Conservation (phyloP, 2,329 filamentous ascomycete species). For the Hysterium pulicare region DNA sequence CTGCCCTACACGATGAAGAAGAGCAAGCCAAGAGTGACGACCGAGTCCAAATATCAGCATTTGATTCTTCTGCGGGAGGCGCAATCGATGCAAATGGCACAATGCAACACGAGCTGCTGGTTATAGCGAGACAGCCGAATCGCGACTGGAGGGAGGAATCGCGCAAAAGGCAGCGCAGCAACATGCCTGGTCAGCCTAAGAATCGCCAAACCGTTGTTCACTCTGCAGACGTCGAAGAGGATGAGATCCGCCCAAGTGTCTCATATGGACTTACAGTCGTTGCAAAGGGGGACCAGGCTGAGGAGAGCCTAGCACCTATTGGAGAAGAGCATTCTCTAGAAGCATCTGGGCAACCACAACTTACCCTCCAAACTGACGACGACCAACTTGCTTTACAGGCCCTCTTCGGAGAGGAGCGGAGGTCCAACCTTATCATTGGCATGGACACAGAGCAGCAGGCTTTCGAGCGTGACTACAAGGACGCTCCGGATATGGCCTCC, state of each 20-base stretch:
- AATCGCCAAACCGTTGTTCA: slow-evolving; percentile 33
- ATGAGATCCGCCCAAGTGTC: slow-evolving; percentile 40
- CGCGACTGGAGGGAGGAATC: slow-evolving; percentile 60
- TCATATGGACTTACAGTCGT: slow-evolving; percentile 55
- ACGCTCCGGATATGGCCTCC: slow-evolving; percentile 71
- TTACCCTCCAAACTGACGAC: slow-evolving; percentile 33
- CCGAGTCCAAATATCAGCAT: slow-evolving; percentile 51
- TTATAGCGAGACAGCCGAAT: slow-evolving; percentile 60
- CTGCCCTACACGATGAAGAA: slow-evolving; percentile 48
- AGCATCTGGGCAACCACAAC: slow-evolving; percentile 22
- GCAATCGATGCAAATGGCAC: slow-evolving; percentile 40
- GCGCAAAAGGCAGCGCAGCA: slow-evolving; percentile 51
- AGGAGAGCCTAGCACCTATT: slow-evolving; percentile 18
- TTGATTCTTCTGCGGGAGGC: slow-evolving; percentile 51
- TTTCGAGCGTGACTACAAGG: slow-evolving; percentile 66
- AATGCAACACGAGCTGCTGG: slow-evolving; percentile 44
- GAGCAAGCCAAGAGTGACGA: slow-evolving; percentile 58
- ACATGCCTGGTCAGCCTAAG: slow-evolving; percentile 54
- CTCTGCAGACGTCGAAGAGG: slow-evolving; percentile 31
- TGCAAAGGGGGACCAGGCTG: slow-evolving; percentile 23
- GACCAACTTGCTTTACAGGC: slow-evolving; percentile 56
- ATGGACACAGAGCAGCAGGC: slow-evolving; percentile 58
- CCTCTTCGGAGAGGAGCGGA: slow-evolving; percentile 39
- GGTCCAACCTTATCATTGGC: slow-evolving; percentile 39
- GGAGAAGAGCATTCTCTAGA: slow-evolving; percentile 22